Evolutionary conservation across 148 eudicot species (phyloP).

Genomic region (Nyssa sinensis): DNA sequence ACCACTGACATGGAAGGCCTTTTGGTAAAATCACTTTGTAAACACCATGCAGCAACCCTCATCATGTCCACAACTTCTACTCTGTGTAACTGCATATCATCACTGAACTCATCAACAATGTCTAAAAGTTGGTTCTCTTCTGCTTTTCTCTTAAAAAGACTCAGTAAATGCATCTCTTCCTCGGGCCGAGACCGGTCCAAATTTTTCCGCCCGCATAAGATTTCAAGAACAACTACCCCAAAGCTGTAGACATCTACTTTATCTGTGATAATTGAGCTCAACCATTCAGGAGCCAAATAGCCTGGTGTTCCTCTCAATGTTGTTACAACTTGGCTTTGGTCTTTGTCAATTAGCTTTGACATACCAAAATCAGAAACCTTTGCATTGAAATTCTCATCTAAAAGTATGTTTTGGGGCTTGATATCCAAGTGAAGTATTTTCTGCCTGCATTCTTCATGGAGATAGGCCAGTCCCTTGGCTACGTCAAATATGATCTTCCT

Average conservation of each 20-base stretch:
- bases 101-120: constrained; percentile 6
- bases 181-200: constrained; percentile 27
- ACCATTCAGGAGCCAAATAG: constrained; percentile 40
- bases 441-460: constrained; percentile 43
- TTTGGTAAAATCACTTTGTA: constrained; percentile 11
- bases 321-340: constrained; percentile 32
- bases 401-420: constrained; percentile 35
- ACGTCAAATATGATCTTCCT: constrained; percentile 10
- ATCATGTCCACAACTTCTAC: constrained; percentile 20
- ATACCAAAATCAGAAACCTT: constrained; percentile 36
- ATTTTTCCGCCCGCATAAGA: constrained; percentile 34
- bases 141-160: constrained; percentile 12
- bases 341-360: constrained; percentile 27
- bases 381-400: constrained; percentile 29
- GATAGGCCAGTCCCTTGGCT: constrained; percentile 22
- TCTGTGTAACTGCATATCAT: constrained; percentile 21
- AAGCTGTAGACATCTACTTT: constrained; percentile 43
- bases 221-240: constrained; percentile 28
- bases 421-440: constrained; percentile 35
- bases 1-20: constrained; percentile 23
- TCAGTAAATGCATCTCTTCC: constrained; percentile 24
- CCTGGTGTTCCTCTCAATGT: constrained; percentile 41
- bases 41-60: constrained; percentile 19
- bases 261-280: constrained; percentile 29
- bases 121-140: constrained; percentile 6